Base-by-base conservation (phyloP, 805 yeast species). In the Starmerella stellata region DNA sequence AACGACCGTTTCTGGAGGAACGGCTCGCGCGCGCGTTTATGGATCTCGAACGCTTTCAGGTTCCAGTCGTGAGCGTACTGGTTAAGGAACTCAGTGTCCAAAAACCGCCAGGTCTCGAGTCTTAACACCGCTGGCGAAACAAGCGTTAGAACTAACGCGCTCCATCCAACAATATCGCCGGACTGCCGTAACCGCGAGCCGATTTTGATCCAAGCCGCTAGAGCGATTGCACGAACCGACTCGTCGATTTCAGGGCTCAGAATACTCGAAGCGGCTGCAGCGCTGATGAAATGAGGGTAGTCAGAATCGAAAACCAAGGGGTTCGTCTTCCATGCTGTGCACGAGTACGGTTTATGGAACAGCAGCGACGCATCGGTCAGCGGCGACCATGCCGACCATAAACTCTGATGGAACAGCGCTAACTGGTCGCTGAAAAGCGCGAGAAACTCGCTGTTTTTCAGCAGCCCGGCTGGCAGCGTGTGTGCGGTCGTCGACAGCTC, bases 151-250 rank as follows among this genome's bases (percentile, higher is more conserved):
- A 94, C 81, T 47, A 87, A 73, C 0, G 94, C 93, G 19, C 82
- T 61, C 95, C 95, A 87, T 23, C 90, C 75, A 0, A 83, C 85
- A 85, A 82, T 81, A 54, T 87, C 93, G 36, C 96, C 96, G 23
- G 70, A 61, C 43, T 70, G 70, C 51, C 81, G 90, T 44, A 87
- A 69, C 21, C 64, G 61, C 45, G 77, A 72, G 3, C 95, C 96
- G 33, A 87, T 63, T 43, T 74, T 73, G 32, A 85, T 78, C 96
- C 96, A 87, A 52, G 73, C 76, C 35, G 74, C 72, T 28, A 87
- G 55, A 3, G 83, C 51, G 31, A 68, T 58, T 1, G 92, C 92
- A 42, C 90, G 41, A 32, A 43, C 48, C 7, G 43, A 46, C 15
- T 53, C 34, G 29, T 44, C 44, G 62, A 69, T 11, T 19, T 49